phyloP scores from a whole-genome alignment of 441 rosid species.

The Gossypium schwendimanii region DNA sequence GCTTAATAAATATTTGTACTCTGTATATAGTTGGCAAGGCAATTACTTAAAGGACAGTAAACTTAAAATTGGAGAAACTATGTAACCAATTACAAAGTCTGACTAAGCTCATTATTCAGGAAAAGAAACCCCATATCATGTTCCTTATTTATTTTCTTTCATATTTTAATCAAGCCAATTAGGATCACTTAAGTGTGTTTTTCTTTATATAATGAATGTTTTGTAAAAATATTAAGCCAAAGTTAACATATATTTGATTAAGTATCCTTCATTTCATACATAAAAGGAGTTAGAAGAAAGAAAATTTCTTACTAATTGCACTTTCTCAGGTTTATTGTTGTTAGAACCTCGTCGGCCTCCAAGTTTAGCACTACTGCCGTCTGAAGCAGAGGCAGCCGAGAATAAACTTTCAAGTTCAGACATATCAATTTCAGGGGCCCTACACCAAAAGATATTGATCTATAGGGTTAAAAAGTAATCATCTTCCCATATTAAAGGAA shows the following conservation, averaged over 20 bases:
- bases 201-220: background rate
- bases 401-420: conserved; percentile 91
- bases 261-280: background rate
- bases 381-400: conserved; percentile 65
- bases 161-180: background rate
- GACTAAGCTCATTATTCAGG: background rate
- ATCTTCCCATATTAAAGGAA: background rate
- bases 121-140: background rate
- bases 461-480: background rate
- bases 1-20: background rate
- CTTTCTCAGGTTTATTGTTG: conserved; percentile 87
- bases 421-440: conserved; percentile 99
- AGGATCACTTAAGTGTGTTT: background rate
- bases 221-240: background rate
- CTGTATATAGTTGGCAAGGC: background rate
- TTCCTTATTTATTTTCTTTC: background rate
- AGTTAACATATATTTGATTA: background rate
- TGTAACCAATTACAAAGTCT: background rate
- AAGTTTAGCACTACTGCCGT: conserved; percentile 43
- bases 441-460: conserved; percentile 27
- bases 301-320: conserved; percentile 66
- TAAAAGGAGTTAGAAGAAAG: background rate
- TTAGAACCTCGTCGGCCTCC: conserved; percentile 76
- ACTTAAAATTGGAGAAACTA: background rate
- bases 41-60: background rate